Conservation (phyloP, 805 yeast genomes). For the Yamadazyma sp. region DNA sequence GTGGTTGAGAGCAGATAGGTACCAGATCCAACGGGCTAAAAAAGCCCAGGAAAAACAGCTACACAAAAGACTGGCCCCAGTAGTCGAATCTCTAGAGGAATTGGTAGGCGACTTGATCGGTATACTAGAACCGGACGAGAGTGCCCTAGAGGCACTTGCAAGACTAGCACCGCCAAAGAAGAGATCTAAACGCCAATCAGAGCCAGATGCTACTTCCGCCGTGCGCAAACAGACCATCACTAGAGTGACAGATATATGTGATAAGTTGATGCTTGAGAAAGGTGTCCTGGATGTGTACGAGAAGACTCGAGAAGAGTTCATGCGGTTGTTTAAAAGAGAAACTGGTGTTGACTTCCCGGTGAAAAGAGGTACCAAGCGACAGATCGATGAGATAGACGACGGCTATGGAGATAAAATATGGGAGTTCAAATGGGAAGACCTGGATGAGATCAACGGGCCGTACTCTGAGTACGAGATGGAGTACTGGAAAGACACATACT, state of each 20-base stretch:
- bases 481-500: constrained; percentile 53
- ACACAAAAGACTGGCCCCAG: constrained; percentile 9
- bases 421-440: constrained; percentile 41
- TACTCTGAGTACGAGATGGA: constrained; percentile 54
- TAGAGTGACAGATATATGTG: constrained; percentile 49
- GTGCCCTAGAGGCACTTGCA: constrained; percentile 56
- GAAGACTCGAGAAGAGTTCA: constrained; percentile 53
- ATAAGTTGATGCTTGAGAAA: constrained; percentile 40
- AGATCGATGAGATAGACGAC: constrained; percentile 9
- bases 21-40: constrained; percentile 37
- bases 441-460: constrained; percentile 46
- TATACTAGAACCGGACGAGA: constrained; percentile 55
- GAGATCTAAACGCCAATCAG: constrained; percentile 10
- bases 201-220: constrained; percentile 22
- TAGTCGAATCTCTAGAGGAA: constrained; percentile 8
- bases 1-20: constrained; percentile 21
- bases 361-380: constrained; percentile 19
- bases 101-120: constrained; percentile 3
- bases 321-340: constrained; percentile 28
- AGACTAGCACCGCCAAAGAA: constrained; percentile 30
- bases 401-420: constrained; percentile 30
- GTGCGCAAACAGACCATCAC: constrained; percentile 3
- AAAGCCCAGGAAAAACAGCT: constrained; percentile 37
- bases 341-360: constrained; percentile 23
- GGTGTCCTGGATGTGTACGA: constrained; percentile 51